Evolutionary conservation across 1,284 basidiomycete species (phyloP).

Genomic region (Fereydounia khargensis): DNA sequence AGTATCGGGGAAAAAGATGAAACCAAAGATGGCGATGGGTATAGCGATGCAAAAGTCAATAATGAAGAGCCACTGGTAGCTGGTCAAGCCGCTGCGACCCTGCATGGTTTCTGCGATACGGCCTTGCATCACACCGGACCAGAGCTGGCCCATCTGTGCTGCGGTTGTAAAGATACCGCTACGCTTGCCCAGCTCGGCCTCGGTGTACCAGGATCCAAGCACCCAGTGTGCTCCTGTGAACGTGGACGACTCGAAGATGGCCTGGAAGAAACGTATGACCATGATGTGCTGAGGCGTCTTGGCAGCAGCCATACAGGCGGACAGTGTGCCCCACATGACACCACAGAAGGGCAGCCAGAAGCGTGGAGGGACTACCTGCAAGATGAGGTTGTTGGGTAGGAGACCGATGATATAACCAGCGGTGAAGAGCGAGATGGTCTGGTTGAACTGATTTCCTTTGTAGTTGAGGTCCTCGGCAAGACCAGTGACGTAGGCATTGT

Average conservation of each 20-base stretch:
- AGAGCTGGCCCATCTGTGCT: slow-evolving; percentile 64
- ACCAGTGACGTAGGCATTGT: slow-evolving; percentile 67
- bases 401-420: slow-evolving; percentile 51
- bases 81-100: slow-evolving; percentile 65
- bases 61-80: slow-evolving; percentile 73
- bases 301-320: slow-evolving; percentile 21
- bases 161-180: slow-evolving; percentile 71
- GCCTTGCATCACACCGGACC: slow-evolving; percentile 71
- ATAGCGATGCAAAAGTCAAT: slow-evolving; percentile 72
- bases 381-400: slow-evolving; percentile 49
- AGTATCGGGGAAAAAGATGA: slow-evolving; percentile 70
- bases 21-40: slow-evolving; percentile 68
- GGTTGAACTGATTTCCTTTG: slow-evolving; percentile 69
- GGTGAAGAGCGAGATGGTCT: slow-evolving; percentile 60
- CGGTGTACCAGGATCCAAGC: slow-evolving; percentile 73
- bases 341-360: slow-evolving; percentile 38
- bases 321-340: slow-evolving; percentile 42
- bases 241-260: slow-evolving; percentile 67
- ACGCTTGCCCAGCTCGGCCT: slow-evolving; percentile 68
- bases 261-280: slow-evolving; percentile 72
- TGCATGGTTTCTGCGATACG: slow-evolving; percentile 66
- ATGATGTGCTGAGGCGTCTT: slow-evolving; percentile 62
- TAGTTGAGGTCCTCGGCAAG: slow-evolving; percentile 76
- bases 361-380: slow-evolving; percentile 47
- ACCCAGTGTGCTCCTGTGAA: slow-evolving; percentile 63